Evolutionary conservation across 768 basidiomycete genomes (phyloP), one percentile per base, ranked within the genome.

Genomic region (Suillus bovinus): DNA sequence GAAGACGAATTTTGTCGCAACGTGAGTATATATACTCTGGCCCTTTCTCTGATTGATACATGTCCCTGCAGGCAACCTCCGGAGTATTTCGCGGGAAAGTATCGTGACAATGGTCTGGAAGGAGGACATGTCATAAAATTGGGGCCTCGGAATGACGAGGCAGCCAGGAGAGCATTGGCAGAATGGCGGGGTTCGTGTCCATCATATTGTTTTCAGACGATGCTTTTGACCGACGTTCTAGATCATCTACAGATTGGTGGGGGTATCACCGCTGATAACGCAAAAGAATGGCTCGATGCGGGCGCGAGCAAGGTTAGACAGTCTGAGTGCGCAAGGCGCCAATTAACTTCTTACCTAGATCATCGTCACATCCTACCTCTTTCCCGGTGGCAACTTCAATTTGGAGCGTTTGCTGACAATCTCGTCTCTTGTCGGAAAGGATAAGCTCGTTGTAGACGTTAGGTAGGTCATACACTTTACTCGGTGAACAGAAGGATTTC

Each of bases 91-190:
- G 92, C 95, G 0, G 78, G 80, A 27, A 79, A 98, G 46, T 99
- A 99, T 72, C 84, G 78, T 66, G 64, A 81, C 29, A 76, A 94
- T 68, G 74, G 80, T 38, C 81, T 99, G 1, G 78, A 80, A 60
- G 97, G 96, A 0, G 96, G 94, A 1, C 97, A 99, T 82, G 87
- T 99, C 44, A 99, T 99, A 66, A 99, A 96, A 77, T 84, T 99
- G 7, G 97, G 97, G 2, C 85, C 88, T 3, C 85, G 90, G 16
- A 99, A 99, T 68, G 94, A 96, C 64, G 81, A 80, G 20, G 93
- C 96, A n/a, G 97, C 97, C 13, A 82, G 77, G 66, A 88, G 93
- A 60, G 95, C 96, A 2, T 78, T 99, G 34, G 72, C 72, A 27
- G 85, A 89, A 39, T 99, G 97, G 97, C 89, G 88, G 73, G 87